Evolutionary conservation across 2,329 filamentous ascomycete species (phyloP).

Genomic region (Juglanconis oblonga): DNA sequence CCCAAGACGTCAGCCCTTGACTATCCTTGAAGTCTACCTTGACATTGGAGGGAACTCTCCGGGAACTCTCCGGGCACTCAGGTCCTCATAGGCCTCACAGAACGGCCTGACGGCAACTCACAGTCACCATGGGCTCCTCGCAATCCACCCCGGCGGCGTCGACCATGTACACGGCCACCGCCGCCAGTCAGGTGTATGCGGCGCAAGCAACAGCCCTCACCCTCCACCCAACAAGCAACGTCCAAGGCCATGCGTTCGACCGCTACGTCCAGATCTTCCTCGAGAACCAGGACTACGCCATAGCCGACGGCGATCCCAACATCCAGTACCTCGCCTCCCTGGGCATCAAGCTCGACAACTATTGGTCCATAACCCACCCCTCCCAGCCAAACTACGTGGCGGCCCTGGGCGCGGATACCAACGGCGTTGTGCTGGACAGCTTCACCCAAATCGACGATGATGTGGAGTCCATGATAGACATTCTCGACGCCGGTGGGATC

Average conservation of each 20-base stretch:
- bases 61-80: neutral
- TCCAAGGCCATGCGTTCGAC: constrained; percentile 54
- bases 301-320: constrained; percentile 46
- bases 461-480: constrained; percentile 46
- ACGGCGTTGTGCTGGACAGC: constrained; percentile 53
- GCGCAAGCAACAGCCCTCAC: constrained; percentile 42
- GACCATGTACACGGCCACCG: constrained; percentile 25
- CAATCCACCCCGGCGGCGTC: constrained; percentile 13
- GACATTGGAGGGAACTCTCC: too few relatives aligned
- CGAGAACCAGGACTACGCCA: constrained; percentile 54
- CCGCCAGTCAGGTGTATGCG: constrained; percentile 31
- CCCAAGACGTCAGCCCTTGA: too few relatives aligned
- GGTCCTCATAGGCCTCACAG: neutral
- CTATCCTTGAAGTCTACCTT: too few relatives aligned
- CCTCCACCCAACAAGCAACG: constrained; percentile 39
- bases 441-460: constrained; percentile 41
- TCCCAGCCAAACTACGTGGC: constrained; percentile 62
- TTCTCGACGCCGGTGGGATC: constrained; percentile 44
- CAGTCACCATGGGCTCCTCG: constrained; percentile 13
- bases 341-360: constrained; percentile 55
- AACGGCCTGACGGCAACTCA: neutral
- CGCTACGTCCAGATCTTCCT: constrained; percentile 60
- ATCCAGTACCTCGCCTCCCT: constrained; percentile 47
- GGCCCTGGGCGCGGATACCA: constrained; percentile 53
- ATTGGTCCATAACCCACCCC: constrained; percentile 54